phyloP scores from a whole-genome alignment of 2,329 filamentous ascomycete species.

The Phialocephala sp. region DNA sequence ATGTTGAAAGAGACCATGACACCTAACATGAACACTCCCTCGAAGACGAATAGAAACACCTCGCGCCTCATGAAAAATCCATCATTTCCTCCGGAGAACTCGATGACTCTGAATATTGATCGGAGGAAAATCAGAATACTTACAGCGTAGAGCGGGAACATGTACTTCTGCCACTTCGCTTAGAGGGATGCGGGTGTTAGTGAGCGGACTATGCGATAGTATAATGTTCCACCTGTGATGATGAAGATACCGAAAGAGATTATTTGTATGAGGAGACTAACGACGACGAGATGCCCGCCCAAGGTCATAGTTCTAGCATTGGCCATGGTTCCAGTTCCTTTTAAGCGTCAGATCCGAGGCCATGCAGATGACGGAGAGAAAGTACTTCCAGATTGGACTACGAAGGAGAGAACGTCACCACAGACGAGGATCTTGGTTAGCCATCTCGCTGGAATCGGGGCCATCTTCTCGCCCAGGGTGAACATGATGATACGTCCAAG shows the following conservation, averaged over 20 bases:
- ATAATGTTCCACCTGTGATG: conserved; percentile 49
- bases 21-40: conserved; percentile 48
- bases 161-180: conserved; percentile 43
- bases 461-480: conserved; percentile 45
- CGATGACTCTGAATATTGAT: conserved; percentile 52
- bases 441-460: conserved; percentile 47
- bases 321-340: conserved; percentile 40
- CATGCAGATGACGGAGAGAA: neutral
- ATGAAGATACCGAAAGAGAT: conserved; percentile 57
- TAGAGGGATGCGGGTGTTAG: conserved; percentile 34
- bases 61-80: conserved; percentile 46
- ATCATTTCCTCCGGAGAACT: conserved; percentile 50
- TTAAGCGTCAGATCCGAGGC: neutral
- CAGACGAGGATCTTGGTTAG: conserved; percentile 54
- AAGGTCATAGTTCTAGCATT: conserved; percentile 36
- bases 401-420: conserved; percentile 51
- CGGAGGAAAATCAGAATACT: conserved; percentile 52
- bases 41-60: conserved; percentile 50
- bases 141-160: conserved; percentile 49
- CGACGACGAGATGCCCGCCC: conserved; percentile 51
- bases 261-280: conserved; percentile 55
- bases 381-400: conserved; percentile 47
- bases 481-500: conserved; percentile 45
- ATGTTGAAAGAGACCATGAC: conserved; percentile 45
- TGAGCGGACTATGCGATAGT: conserved; percentile 45